Conservation (phyloP, 257 asterid genomes). For the Nicotiana tomentosiformis region DNA sequence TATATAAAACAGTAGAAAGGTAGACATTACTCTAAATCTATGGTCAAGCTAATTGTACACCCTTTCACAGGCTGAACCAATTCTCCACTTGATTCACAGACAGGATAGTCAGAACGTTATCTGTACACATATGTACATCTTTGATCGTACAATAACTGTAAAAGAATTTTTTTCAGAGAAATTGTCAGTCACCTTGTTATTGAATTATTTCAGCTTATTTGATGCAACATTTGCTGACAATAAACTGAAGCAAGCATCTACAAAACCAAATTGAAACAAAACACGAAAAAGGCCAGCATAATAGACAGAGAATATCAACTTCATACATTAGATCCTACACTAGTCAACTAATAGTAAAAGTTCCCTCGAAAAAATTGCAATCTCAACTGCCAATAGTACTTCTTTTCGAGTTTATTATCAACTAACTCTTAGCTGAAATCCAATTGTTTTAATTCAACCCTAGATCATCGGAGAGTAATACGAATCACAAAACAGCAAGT, state of each 20-base stretch:
- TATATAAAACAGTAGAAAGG: background rate
- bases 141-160: background rate
- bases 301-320: background rate
- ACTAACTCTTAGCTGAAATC: background rate
- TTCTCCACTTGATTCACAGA: background rate
- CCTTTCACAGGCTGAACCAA: too few species aligned
- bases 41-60: background rate
- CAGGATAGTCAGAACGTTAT: background rate
- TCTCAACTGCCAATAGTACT: background rate
- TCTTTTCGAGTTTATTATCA: background rate
- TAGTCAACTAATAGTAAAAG: slow-evolving; percentile 1
- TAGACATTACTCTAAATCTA: background rate
- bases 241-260: background rate
- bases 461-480: background rate
- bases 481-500: background rate
- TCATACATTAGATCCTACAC: background rate
- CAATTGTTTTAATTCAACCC: background rate
- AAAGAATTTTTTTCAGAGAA: too few species aligned
- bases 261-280: background rate
- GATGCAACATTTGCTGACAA: background rate
- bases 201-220: background rate
- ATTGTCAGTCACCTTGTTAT: background rate
- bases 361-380: background rate
- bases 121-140: background rate
- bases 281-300: background rate